Percentiles rank a stretch among this genome's conserved stretches.
phyloP scores from a whole-genome alignment of 2,329 filamentous ascomycete genomes.

The Microcyclospora pomicola region DNA sequence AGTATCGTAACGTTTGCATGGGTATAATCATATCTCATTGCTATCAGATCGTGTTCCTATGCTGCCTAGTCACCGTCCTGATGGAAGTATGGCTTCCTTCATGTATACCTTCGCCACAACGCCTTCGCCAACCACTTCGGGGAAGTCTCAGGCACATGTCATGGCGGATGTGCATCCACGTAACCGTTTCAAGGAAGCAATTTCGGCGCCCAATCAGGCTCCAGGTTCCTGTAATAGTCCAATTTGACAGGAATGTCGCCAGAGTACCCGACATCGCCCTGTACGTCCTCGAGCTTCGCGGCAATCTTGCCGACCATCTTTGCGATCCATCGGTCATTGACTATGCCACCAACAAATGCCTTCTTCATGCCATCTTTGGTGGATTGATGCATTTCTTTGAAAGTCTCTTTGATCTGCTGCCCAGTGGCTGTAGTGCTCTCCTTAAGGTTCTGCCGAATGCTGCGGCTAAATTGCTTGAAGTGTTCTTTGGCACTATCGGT shows the following conservation, averaged over 20 bases:
- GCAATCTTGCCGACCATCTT: conserved; percentile 39
- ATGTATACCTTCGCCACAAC: too few species aligned
- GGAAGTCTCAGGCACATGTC: too few species aligned
- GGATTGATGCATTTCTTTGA: conserved; percentile 14
- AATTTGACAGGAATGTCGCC: conserved; percentile 33
- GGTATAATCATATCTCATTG: too few species aligned
- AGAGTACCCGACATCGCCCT: conserved; percentile 39
- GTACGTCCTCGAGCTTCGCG: conserved; percentile 34
- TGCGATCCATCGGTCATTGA: conserved; percentile 43
- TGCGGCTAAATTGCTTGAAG: conserved; percentile 13
- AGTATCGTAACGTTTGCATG: too few species aligned
- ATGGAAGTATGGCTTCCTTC: too few species aligned
- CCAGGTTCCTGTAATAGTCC: conserved; percentile 22
- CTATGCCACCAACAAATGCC: conserved; percentile 31
- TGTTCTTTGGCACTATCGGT: too few species aligned
- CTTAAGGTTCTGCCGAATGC: conserved; percentile 15
- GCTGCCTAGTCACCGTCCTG: too few species aligned
- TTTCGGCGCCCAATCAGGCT: conserved; percentile 9
- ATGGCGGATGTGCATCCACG: too few species aligned
- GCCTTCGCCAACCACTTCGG: too few species aligned
- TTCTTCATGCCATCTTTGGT: conserved; percentile 36
- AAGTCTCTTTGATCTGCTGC: conserved; percentile 3
- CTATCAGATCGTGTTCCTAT: too few species aligned
- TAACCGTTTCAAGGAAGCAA: conserved; percentile 11
- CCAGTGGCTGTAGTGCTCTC: conserved; percentile 11